Percentiles rank a stretch among this genome's conserved stretches.
Conservation (phyloP, 2,329 filamentous ascomycete genomes). For the Neonectria sp. region DNA sequence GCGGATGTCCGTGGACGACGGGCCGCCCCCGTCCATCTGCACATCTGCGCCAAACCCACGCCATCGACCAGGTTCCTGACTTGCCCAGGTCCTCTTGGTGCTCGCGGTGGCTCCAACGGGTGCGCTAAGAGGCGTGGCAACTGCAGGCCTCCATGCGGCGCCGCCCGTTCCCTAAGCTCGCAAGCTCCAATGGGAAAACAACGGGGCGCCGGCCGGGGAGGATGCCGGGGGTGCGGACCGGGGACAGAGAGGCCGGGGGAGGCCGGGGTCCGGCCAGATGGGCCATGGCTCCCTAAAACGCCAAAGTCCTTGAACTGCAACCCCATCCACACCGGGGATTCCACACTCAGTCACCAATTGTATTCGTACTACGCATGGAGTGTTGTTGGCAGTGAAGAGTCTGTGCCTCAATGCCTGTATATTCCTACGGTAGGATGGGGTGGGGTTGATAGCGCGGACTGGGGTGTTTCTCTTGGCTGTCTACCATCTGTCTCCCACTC, state of each 20-base stretch:
- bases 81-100: not conserved
- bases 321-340: conserved; percentile 10
- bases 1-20: conserved; percentile 17
- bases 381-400: too few relatives aligned
- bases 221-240: conserved; percentile 1
- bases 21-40: conserved; percentile 15
- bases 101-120: not conserved
- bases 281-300: conserved; percentile 15
- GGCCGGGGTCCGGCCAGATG: conserved; percentile 17
- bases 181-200: not conserved
- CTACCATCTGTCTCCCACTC: not conserved
- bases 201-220: conserved; percentile 7
- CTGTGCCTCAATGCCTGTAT: not conserved
- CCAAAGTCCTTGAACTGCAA: conserved; percentile 22
- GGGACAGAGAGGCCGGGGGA: conserved; percentile 5
- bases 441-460: not conserved
- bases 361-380: too few relatives aligned
- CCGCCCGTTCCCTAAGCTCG: not conserved
- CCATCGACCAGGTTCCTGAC: conserved; percentile 2
- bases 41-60: not conserved
- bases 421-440: not conserved
- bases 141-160: not conserved
- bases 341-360: not conserved
- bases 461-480: conserved; percentile 1
- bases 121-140: not conserved